Conservation (phyloP, 805 yeast species). For the Isabelozyma rhagii region DNA sequence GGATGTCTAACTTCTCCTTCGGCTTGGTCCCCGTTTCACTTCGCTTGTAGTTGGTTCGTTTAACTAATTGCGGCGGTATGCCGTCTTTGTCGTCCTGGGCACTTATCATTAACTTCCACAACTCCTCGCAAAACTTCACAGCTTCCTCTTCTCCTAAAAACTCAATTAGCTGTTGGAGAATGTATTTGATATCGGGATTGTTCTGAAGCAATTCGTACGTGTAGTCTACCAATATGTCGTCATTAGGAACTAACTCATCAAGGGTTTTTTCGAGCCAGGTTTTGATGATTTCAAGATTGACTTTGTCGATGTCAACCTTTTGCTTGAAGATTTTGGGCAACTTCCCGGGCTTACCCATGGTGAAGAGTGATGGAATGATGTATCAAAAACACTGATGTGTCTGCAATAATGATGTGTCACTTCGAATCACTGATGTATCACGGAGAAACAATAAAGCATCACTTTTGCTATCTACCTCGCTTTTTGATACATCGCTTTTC, state of each 20-base stretch:
- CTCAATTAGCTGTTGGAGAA: slow-evolving; percentile 43
- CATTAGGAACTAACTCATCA: slow-evolving; percentile 43
- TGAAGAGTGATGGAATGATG: not conserved
- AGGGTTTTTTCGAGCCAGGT: slow-evolving; percentile 37
- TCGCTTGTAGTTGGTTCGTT: slow-evolving; percentile 26
- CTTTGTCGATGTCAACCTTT: slow-evolving; percentile 34
- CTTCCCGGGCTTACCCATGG: not conserved
- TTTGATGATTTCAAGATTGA: slow-evolving; percentile 36
- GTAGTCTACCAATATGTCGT: slow-evolving; percentile 48
- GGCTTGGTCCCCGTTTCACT: slow-evolving; percentile 6
- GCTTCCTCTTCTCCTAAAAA: slow-evolving; percentile 43
- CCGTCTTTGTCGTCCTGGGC: slow-evolving; percentile 47
- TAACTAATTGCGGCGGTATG: slow-evolving; percentile 35
- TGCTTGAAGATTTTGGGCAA: slow-evolving; percentile 32
- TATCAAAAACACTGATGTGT: not conserved
- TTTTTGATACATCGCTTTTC: not conserved
- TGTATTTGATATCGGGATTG: slow-evolving; percentile 34
- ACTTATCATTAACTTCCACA: slow-evolving; percentile 44
- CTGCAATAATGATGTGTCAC: not conserved
- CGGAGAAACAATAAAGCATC: not conserved
- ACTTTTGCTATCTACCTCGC: not conserved
- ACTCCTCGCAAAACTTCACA: slow-evolving; percentile 31
- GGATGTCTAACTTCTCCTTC: not conserved
- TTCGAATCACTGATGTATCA: not conserved
- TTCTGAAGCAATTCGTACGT: slow-evolving; percentile 37